Evolutionary conservation across 805 yeast genomes (phyloP), one percentile per base, ranked within the genome.

Genomic region (Zygoascus bituminiphila): DNA sequence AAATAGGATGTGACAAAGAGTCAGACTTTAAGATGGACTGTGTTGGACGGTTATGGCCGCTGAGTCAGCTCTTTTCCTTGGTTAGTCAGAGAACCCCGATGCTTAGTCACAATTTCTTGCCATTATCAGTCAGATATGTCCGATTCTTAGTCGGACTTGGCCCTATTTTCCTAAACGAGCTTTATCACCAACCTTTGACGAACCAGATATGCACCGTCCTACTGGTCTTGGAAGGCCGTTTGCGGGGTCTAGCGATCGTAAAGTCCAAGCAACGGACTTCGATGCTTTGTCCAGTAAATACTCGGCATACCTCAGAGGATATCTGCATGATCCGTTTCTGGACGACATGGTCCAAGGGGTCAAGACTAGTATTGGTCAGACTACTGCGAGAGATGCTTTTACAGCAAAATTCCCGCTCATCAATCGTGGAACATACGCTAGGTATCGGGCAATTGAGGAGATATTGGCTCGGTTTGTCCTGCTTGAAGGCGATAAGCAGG

Each of bases 401-500:
- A 45, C 51, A 15, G 63, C 69, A 22, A 79, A 79, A 51, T 60
- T 76, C 23, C 86, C 86, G 2, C 61, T 80, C 31, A 79, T 81
- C 42, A 81, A 80, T 57, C 63, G 82, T 26, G 86, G 86, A 23
- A 78, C 84, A 1, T 79, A 72, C 57, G 65, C 76, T 42, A 63
- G 84, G 26, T 72, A 77, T 0, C 54, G 50, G 15, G 69, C 73
- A 45, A 68, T 79, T 25, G 74, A 76, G 53, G 21, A 36, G 31
- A 19, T 48, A 8, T 55, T 78, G 7, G 63, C 76, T 1, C 76
- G 76, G 49, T 54, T 74, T 4, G 38, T 33, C 39, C 50, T 47
- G 6, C 57, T 61, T 39, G 46, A 24, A 8, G 38, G 37, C 35
- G 51, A 48, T 42, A 56, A 25, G 35, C 72, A 83, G 58, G 73